These are phyloP conservation scores for Zygnema circumcarinatum DNA, from an alignment of 139 green algal species.

Conservation along the genomic window DNA sequence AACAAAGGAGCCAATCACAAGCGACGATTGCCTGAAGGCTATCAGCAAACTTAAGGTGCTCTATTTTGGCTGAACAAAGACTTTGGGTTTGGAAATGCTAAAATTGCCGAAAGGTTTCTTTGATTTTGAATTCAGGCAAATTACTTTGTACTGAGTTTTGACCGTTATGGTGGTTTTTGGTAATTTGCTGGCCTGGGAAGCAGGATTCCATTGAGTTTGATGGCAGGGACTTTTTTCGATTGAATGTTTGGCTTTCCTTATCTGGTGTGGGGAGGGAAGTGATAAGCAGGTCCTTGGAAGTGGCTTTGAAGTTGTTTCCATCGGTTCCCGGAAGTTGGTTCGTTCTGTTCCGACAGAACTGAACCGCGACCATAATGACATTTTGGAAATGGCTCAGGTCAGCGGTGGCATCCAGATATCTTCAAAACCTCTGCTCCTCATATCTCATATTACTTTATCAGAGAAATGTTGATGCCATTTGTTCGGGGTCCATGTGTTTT, in stretches of 20 bases:
- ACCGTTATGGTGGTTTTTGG: neutral
- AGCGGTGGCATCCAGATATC: neutral
- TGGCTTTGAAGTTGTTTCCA: slow-evolving; percentile 35
- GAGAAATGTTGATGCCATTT: neutral
- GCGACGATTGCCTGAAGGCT: slow-evolving; percentile 61
- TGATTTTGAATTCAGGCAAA: neutral
- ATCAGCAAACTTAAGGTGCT: slow-evolving; percentile 61
- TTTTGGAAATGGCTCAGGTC: slow-evolving; percentile 53
- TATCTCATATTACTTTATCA: too few relatives aligned
- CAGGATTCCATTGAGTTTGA: too few relatives aligned
- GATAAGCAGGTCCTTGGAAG: slow-evolving; percentile 46
- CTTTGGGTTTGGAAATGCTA: too few relatives aligned
- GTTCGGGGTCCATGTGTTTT: neutral
- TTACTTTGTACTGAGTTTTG: neutral
- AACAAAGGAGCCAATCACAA: slow-evolving; percentile 26
- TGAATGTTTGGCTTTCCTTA: neutral
- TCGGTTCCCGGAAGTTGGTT: slow-evolving; percentile 41
- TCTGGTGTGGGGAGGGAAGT: too few relatives aligned
- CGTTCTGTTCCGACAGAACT: slow-evolving; percentile 60
- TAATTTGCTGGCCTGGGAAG: too few relatives aligned
- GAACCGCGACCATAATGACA: slow-evolving; percentile 58
- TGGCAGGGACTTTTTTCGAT: neutral
- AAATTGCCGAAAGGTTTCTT: too few relatives aligned
- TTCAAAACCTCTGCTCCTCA: too few relatives aligned
- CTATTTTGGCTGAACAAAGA: too few relatives aligned